Percentiles rank a stretch among this genome's conserved stretches.
These are phyloP conservation scores for Hypoxylon sp. DNA, from an alignment of 2,329 filamentous ascomycete genomes.

Conservation along the genomic window DNA sequence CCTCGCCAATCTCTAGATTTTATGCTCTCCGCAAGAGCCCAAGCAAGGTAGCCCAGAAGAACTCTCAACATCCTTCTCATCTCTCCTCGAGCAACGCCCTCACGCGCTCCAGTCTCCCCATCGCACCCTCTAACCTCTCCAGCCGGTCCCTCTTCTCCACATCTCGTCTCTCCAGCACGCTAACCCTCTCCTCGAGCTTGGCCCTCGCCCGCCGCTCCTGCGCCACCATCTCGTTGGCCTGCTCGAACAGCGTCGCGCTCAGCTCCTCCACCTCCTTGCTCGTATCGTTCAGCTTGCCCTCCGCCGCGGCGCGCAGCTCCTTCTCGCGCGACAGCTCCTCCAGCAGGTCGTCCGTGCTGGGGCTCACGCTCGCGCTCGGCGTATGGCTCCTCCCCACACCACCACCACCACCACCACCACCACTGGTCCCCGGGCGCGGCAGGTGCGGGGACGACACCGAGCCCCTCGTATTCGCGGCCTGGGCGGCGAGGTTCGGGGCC, in stretches of 20 bases:
- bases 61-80: constrained; percentile 10
- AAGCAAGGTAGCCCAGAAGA: background rate
- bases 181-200: constrained; percentile 78
- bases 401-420: background rate
- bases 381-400: background rate
- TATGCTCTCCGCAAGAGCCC: background rate
- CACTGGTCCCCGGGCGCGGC: constrained; percentile 27
- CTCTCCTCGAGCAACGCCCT: constrained; percentile 69
- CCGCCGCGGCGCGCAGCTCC: constrained; percentile 75
- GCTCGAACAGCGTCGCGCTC: constrained; percentile 80
- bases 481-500: constrained; percentile 49
- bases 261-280: constrained; percentile 84
- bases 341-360: constrained; percentile 67
- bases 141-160: constrained; percentile 77
- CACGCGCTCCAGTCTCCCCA: constrained; percentile 79
- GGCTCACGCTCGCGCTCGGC: constrained; percentile 7
- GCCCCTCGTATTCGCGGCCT: constrained; percentile 48
- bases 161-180: constrained; percentile 78
- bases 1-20: background rate
- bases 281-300: constrained; percentile 76
- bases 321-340: constrained; percentile 77
- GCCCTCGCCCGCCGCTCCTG: constrained; percentile 79
- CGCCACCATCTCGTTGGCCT: constrained; percentile 91
- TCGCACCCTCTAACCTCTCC: constrained; percentile 79
- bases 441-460: constrained; percentile 43